Base-by-base conservation (phyloP, 805 yeast genomes). In the Lipomyces mesembrius region DNA sequence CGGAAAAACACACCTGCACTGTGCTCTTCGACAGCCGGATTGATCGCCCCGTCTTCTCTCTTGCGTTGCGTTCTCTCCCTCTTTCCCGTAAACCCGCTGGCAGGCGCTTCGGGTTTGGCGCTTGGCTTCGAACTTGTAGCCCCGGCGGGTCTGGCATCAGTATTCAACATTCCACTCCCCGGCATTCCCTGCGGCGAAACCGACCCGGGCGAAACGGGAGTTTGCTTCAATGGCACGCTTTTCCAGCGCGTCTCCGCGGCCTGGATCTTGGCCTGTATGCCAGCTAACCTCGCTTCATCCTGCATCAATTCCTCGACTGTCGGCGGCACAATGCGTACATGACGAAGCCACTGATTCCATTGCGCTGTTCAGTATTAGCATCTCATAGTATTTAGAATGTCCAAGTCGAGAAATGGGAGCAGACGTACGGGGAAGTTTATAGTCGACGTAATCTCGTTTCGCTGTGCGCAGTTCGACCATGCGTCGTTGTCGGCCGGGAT, bases 291-390 rank as follows among this genome's bases (percentile, higher is more conserved):
- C 37, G 79, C 73, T 72, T 85, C 81, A 71, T 91, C 96, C 1
- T 78, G 79, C 1, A 83, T 70, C 52, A 91, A 81, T 68, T 91
- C 96, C 51, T 82, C 79, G 25, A 91, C 72, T 0, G 87, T 80
- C 0, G 97, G 97, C 6, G 87, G 82, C 1, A 77, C 74, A 0
- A 80, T 77, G 60, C 95, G 81, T 1, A 90, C 86, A 71, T 85
- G 80, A 62, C 94, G 77, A 25, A 91, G 81, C 96, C 97, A 91
- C 75, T 88, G 93, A 51, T 84, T 80, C 96, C 97, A 91, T 73
- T 87, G 91, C 17, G 92, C 75, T 73, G 68, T 51, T 63, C 55
- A 25, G 34, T 17, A 17, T 52, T 29, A 52, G 55, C 55, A 25
- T 52, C n/a, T 11, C 29, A 7, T 17, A 1, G 17, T 51, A 37